Evolutionary conservation across 2,329 filamentous ascomycete genomes (phyloP).

Genomic region (Mollisia scopiformis): DNA sequence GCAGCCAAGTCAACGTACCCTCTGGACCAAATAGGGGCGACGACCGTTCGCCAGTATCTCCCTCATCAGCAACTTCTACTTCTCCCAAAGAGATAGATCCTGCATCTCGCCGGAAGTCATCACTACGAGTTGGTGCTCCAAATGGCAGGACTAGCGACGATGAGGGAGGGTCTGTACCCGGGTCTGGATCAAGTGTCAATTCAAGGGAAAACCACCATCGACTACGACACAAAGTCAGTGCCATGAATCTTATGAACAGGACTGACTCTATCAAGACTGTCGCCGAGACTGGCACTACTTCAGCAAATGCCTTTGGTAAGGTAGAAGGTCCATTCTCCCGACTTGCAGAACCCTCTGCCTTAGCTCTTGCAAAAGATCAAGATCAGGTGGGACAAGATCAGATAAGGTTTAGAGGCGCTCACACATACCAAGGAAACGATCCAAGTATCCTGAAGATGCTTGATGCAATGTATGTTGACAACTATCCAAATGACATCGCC

Average conservation of each 20-base stretch:
- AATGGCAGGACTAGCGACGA: slow-evolving; percentile 34
- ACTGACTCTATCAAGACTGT: slow-evolving; percentile 60
- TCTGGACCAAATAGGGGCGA: slow-evolving; percentile 20
- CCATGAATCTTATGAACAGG: slow-evolving; percentile 62
- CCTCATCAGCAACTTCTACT: slow-evolving; percentile 23
- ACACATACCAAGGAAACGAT: slow-evolving; percentile 84
- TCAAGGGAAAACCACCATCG: slow-evolving; percentile 41
- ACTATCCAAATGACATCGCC: slow-evolving; percentile 65
- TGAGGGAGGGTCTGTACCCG: slow-evolving; percentile 33
- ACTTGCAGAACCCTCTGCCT: slow-evolving; percentile 38
- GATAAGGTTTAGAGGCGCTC: slow-evolving; percentile 62
- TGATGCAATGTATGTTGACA: slow-evolving; percentile 81
- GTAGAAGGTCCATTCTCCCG: slow-evolving; percentile 54
- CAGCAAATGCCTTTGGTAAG: slow-evolving; percentile 65
- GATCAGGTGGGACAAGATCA: slow-evolving; percentile 40
- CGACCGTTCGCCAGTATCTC: slow-evolving; percentile 24
- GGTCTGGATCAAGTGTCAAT: slow-evolving; percentile 33
- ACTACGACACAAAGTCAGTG: slow-evolving; percentile 62
- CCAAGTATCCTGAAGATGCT: slow-evolving; percentile 71
- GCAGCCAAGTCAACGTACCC: slow-evolving; percentile 31
- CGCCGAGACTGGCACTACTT: slow-evolving; percentile 67
- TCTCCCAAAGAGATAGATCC: slow-evolving; percentile 28
- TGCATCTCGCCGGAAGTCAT: slow-evolving; percentile 23
- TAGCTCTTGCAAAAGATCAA: slow-evolving; percentile 40
- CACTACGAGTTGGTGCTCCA: slow-evolving; percentile 7